Base-by-base conservation (phyloP, 306 rosid species). In the Dalbergia cochinchinensis region DNA sequence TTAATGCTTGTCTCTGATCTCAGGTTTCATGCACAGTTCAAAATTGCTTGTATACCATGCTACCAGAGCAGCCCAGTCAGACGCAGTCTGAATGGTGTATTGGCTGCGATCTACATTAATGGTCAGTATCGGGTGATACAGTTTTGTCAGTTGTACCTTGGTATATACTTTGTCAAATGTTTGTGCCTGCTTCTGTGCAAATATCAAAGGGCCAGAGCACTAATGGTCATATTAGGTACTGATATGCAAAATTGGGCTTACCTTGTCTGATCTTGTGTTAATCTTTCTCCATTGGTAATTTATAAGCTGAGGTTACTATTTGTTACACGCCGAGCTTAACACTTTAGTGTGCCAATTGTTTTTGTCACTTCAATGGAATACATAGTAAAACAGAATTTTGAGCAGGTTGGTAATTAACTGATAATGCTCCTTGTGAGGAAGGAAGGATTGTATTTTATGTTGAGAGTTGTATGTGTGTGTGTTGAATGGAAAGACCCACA, bases 351-450 rank as follows among this genome's bases (percentile, higher is more conserved):
- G 68, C 61, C 44, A 53, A 11, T 71, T 61, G 76, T 58, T 20
- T 81, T 73, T 73, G 15, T 73, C 35, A 65, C 22, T 37, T 63
- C 41, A 11, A 12, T 22, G 51, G 15, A 8, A 16, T 7, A 51
- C 48, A n/a, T 50, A 22, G 1, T 63, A 37, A 68, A 69, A n/a
- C 72, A 78, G 71, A 80, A 71, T 20, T 71, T 79, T 72, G 73
- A 79, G 63, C 61, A 69, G 70, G 54, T 35, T 69, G 18, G 16
- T 4, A 18, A 58, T 59, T 8, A 42, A 42, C 47, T 42, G 10
- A 42, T 37, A 37, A 37, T 37, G 62, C 33, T 15, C 15, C 15
- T 69, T 26, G 57, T 19, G 19, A 66, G 22, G 42, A 55, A 67
- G 54, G 42, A 42, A 54, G 16, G 31, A 55, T 35, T 10, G 65